Percentiles rank a stretch among this genome's conserved stretches.
Evolutionary conservation across 805 yeast genomes (phyloP).

Genomic region (Cyberlindnera mycetangii): DNA sequence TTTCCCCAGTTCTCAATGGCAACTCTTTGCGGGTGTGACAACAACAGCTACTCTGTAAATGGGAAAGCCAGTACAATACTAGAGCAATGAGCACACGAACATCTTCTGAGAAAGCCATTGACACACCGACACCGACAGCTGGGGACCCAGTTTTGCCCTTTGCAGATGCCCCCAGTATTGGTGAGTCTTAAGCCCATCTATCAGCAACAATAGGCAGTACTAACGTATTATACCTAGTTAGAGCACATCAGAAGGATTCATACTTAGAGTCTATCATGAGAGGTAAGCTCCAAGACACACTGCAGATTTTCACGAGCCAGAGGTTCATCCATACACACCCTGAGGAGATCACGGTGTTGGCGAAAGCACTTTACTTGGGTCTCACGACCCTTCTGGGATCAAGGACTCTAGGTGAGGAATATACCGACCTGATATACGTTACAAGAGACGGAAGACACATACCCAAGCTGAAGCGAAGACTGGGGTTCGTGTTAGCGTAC

Average conservation of each 20-base stretch:
- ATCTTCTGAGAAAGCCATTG: background rate
- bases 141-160: constrained; percentile 43
- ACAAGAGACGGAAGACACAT: constrained; percentile 47
- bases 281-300: constrained; percentile 51
- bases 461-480: constrained; percentile 44
- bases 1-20: background rate
- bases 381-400: constrained; percentile 75
- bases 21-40: background rate
- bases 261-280: constrained; percentile 59
- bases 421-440: constrained; percentile 76
- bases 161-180: constrained; percentile 87
- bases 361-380: constrained; percentile 61
- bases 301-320: constrained; percentile 54
- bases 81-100: background rate
- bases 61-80: background rate
- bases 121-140: background rate
- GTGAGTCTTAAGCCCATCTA: constrained; percentile 30
- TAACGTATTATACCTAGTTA: constrained; percentile 40
- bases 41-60: background rate
- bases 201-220: background rate
- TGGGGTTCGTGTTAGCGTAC: constrained; percentile 59
- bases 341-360: constrained; percentile 54
- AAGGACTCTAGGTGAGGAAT: constrained; percentile 91
- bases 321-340: constrained; percentile 63
- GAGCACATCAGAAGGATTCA: constrained; percentile 88